Evolutionary conservation across 2,329 filamentous ascomycete species (phyloP).

Genomic region (Magnaporthiopsis poae): DNA sequence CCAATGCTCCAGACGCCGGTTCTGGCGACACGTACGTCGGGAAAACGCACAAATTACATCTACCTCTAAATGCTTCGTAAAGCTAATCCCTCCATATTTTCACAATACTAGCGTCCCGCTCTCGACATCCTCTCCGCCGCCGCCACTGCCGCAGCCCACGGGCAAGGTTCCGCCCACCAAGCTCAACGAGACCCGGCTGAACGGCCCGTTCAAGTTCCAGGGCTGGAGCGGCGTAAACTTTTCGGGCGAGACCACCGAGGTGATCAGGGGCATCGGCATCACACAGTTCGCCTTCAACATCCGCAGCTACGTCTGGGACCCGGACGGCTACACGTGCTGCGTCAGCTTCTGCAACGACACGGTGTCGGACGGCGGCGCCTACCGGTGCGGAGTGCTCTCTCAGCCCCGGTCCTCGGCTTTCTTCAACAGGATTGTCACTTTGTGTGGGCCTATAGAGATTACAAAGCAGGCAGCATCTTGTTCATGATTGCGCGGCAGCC

Average conservation of each 20-base stretch:
- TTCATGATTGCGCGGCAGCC: not conserved
- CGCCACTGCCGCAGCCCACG: not conserved
- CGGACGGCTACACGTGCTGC: slow-evolving; percentile 18
- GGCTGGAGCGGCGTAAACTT: slow-evolving; percentile 19
- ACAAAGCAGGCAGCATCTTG: not conserved
- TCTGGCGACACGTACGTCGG: not conserved
- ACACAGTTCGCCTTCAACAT: slow-evolving; percentile 15
- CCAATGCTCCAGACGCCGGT: not conserved
- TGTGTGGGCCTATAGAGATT: slow-evolving; percentile 15
- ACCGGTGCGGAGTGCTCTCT: slow-evolving; percentile 17
- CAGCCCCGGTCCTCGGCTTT: slow-evolving; percentile 11
- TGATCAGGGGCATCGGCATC: slow-evolving; percentile 18
- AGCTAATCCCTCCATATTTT: not conserved
- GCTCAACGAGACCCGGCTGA: slow-evolving; percentile 15
- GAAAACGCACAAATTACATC: not conserved
- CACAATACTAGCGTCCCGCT: not conserved
- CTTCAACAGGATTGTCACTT: slow-evolving; percentile 18
- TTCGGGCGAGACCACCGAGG: slow-evolving; percentile 15
- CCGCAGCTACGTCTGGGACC: slow-evolving; percentile 19
- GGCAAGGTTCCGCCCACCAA: not conserved
- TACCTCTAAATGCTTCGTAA: not conserved
- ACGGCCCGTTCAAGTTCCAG: slow-evolving; percentile 21
- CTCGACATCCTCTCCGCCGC: not conserved
- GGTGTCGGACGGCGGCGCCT: slow-evolving; percentile 16
- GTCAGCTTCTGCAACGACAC: slow-evolving; percentile 19